Evolutionary conservation across 768 basidiomycete species (phyloP), one percentile per base, ranked within the genome.

Genomic region (Macrolepiota dolichaula): DNA sequence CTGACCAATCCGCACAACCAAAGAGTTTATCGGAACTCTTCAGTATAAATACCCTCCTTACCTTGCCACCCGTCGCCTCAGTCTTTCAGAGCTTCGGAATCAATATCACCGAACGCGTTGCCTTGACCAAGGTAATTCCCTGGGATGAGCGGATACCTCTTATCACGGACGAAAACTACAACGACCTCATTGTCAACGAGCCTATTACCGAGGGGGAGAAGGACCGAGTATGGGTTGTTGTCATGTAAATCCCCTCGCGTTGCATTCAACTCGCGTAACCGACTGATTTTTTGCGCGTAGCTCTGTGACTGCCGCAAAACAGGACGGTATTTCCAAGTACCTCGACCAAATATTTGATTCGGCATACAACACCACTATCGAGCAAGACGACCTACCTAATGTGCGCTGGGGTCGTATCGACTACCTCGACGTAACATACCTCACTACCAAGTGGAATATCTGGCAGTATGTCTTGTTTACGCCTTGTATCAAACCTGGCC

Each of bases 381-480:
- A 82, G 13, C 81, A 79, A 22, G 81, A 79, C 10, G 91, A 89
- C 69, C 73, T 92, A 17, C 85, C 85, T 2, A 71, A 91, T 68
- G 82, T 95, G 59, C 86, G 83, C 60, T 96, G 89, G 83, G 94
- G 85, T 54, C 85, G 94, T 63, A 85, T 96, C 61, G 92, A 96
- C 76, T 96, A 94, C 72, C 75, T 94, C 64, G 87, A 88, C 63
- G 93, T 95, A 64, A 94, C 91, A 3, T 74, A 79, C 56, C 72
- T 94, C 59, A 95, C 93, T 59, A 93, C 92, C 1, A 89, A 89
- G 69, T 96, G 94, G 94, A 77, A 71, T 37, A 72, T 96, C 51
- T 95, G 92, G 91, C 82, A 84, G 94, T 94, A 70, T 62, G 86
- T 81, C 27, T 65, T 64, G 55, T 0, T 61, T 53, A 53, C 10